Base-by-base conservation (phyloP, 805 yeast species). In the Ogataea trehalophila region DNA sequence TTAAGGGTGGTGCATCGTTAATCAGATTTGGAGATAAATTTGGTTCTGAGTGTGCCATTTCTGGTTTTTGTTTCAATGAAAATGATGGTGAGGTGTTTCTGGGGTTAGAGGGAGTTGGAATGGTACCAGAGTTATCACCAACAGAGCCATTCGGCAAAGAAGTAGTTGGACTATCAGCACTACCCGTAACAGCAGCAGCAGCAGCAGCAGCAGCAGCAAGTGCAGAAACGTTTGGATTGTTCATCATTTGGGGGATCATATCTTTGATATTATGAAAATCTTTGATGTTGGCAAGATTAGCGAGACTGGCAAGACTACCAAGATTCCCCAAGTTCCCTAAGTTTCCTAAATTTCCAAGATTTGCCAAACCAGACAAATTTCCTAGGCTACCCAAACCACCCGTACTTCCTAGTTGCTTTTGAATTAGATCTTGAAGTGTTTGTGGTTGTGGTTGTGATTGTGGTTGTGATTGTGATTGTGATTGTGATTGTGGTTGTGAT, bases 11-110 rank as follows among this genome's bases (percentile, higher is more conserved):
- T 2, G 65, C 59, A 15, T 65, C 59, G 43, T 57, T 54, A 17
- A 65, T 63, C 18, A 62, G 49, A 47, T 63, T 60, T 4, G 69
- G 68, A 3, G 67, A 63, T 35, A 64, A 45, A 22, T 26, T 59
- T 41, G 49, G 69, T 6, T 63, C 41, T 11, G 41, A 26, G 22
- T 26, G 41, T 39, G 39, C 6, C 9, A 8, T 26, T 26, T 31
- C 8, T 22, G 54, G 33, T 22, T 20, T 33, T 41, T 35, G 39
- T n/a, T 22, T 8, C 14, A 15, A 7, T 22, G 35, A 8, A 35
- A 20, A 33, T 13, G 38, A 5, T 9, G 31, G 9, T 9, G 31
- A 26, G 4, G 31, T 4, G 9, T 9, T 26, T 26, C 11, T 26
- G 31, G 11, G 31, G 11, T 26, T 9, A 26, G 31, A 26, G 11